phyloP scores from a whole-genome alignment of 192 early-diverging fungal species.

The Entomortierella beljakovae region DNA sequence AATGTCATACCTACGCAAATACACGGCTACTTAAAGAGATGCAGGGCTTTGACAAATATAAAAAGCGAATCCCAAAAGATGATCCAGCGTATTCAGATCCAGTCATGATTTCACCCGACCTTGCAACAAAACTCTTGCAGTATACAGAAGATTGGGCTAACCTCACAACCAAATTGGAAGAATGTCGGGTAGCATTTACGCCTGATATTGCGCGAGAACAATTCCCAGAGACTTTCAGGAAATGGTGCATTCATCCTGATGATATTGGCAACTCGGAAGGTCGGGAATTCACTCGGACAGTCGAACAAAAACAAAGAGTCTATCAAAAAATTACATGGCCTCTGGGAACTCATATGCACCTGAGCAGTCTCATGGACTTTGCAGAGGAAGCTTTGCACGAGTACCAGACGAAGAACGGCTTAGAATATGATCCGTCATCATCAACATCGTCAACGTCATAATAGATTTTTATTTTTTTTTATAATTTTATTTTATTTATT shows the following conservation, averaged over 20 bases:
- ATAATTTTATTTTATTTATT: no score
- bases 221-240: slow-evolving; percentile 32
- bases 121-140: slow-evolving; percentile 11
- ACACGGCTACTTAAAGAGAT: slow-evolving; percentile 20
- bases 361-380: slow-evolving; percentile 23
- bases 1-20: slow-evolving; percentile 19
- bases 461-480: no score
- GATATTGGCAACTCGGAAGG: slow-evolving; percentile 2
- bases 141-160: slow-evolving; percentile 25
- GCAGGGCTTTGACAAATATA: slow-evolving; percentile 3
- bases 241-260: slow-evolving; percentile 31
- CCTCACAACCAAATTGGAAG: slow-evolving; percentile 6
- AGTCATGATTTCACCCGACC: neutral
- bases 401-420: slow-evolving; percentile 14
- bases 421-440: slow-evolving; percentile 11
- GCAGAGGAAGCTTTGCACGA: slow-evolving; percentile 28
- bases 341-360: slow-evolving; percentile 24
- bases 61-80: neutral
- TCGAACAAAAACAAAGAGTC: slow-evolving; percentile 11
- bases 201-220: slow-evolving; percentile 12
- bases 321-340: slow-evolving; percentile 22
- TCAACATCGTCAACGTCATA: no score
- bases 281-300: neutral
- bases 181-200: slow-evolving; percentile 11
- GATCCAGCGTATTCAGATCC: neutral